Evolutionary conservation across 2,329 filamentous ascomycete species (phyloP).

Genomic region (Dactylellina cionopaga): DNA sequence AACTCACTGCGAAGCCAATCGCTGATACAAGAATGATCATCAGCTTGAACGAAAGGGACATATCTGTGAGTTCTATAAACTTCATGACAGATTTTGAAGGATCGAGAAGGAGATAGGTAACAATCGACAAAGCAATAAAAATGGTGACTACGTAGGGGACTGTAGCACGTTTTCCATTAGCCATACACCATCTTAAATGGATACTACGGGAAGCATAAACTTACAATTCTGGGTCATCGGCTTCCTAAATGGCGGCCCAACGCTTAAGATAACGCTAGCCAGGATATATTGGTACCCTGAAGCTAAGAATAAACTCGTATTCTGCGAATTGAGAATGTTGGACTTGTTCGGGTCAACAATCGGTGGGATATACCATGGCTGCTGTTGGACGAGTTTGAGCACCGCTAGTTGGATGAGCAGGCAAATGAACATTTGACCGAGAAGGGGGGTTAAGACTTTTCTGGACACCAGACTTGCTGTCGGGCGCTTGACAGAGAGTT

Average conservation of each 20-base stretch:
- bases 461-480: conserved; percentile 91
- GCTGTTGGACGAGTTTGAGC: conserved; percentile 77
- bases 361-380: conserved; percentile 88
- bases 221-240: conserved; percentile 80
- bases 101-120: conserved; percentile 80
- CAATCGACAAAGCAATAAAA: conserved; percentile 72
- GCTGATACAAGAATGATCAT: conserved; percentile 77
- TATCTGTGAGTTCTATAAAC: conserved; percentile 85
- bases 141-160: conserved; percentile 87
- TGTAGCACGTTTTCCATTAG: conserved; percentile 59
- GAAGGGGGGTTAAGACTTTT: conserved; percentile 87
- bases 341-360: conserved; percentile 79
- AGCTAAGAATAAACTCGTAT: conserved; percentile 87
- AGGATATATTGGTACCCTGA: conserved; percentile 96
- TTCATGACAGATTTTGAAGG: conserved; percentile 75
- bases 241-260: conserved; percentile 89
- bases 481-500: conserved; percentile 82
- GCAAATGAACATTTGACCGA: conserved; percentile 87
- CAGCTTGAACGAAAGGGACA: conserved; percentile 76
- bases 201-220: conserved; percentile 58
- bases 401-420: conserved; percentile 78
- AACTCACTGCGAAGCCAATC: conserved; percentile 75
- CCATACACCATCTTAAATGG: not conserved
- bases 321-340: conserved; percentile 90
- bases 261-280: conserved; percentile 85